These are phyloP conservation scores for Penicillium roqueforti DNA, from an alignment of 495 filamentous ascomycete genomes.

Conservation along the genomic window DNA sequence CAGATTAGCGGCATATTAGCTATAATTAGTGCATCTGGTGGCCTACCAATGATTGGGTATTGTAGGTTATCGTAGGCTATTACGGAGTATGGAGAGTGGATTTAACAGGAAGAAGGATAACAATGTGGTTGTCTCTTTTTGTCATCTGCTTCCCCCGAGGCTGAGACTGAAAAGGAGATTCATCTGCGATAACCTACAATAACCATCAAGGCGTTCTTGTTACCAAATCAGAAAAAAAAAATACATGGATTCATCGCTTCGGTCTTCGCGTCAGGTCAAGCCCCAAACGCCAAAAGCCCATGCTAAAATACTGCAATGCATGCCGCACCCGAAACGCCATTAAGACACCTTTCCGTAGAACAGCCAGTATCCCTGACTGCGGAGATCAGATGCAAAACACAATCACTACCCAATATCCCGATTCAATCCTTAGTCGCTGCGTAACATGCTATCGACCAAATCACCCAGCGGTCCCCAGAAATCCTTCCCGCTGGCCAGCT, in stretches of 20 bases:
- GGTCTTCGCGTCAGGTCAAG: slow-evolving; percentile 1
- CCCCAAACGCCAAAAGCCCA: slow-evolving; percentile 16
- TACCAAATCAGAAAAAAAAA: not conserved
- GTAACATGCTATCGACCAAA: slow-evolving; percentile 93
- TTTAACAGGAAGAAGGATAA: too few relatives aligned
- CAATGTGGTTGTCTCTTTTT: not conserved
- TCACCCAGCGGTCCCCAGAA: slow-evolving; percentile 98
- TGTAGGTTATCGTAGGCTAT: too few relatives aligned
- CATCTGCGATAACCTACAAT: too few relatives aligned
- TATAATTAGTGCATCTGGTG: too few relatives aligned
- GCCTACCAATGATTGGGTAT: too few relatives aligned
- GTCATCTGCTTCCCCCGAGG: not conserved
- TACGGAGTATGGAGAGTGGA: too few relatives aligned
- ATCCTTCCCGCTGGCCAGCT: slow-evolving; percentile 84
- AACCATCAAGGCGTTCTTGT: too few relatives aligned
- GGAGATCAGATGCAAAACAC: slow-evolving; percentile 9
- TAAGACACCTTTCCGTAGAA: slow-evolving; percentile 14
- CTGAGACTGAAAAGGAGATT: not conserved
- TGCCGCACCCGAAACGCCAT: slow-evolving; percentile 27
- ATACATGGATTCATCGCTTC: slow-evolving; percentile 1
- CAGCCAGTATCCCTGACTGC: not conserved
- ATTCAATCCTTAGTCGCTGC: slow-evolving; percentile 63
- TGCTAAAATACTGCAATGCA: slow-evolving; percentile 18
- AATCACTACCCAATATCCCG: slow-evolving; percentile 6
- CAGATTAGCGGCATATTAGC: too few relatives aligned